A percentile compares a stretch with the other conserved stretches of the same genome.
Evolutionary conservation across 1,284 basidiomycete genomes (phyloP).

Genomic region (Somion occarium): DNA sequence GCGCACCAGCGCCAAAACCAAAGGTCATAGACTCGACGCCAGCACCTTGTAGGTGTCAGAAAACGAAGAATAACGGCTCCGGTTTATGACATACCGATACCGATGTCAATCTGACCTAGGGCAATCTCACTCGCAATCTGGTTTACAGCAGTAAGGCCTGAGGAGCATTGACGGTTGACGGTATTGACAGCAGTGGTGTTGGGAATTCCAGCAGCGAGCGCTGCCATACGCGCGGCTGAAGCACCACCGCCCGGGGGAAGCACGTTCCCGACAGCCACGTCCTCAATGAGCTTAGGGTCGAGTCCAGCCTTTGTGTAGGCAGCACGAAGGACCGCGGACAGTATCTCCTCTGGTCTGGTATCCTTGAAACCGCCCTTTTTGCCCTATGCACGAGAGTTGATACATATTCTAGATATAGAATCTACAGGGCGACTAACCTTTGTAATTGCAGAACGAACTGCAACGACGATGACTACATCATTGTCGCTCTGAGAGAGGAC

Average conservation of each 20-base stretch:
- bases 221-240: slow-evolving; percentile 89
- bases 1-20: slow-evolving; percentile 71
- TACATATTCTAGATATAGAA: background rate
- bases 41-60: slow-evolving; percentile 49
- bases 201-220: slow-evolving; percentile 89
- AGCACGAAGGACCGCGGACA: slow-evolving; percentile 78
- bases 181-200: slow-evolving; percentile 79
- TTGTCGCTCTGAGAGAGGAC: slow-evolving; percentile 59
- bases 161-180: slow-evolving; percentile 94
- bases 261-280: slow-evolving; percentile 91
- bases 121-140: slow-evolving; percentile 90
- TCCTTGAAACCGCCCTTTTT: slow-evolving; percentile 96
- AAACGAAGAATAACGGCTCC: background rate
- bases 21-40: slow-evolving; percentile 97
- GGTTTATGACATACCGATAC: slow-evolving; percentile 72
- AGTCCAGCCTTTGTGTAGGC: slow-evolving; percentile 63
- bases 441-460: slow-evolving; percentile 87
- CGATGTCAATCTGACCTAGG: slow-evolving; percentile 85
- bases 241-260: slow-evolving; percentile 92
- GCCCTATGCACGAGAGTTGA: slow-evolving; percentile 36
- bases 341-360: slow-evolving; percentile 85
- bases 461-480: slow-evolving; percentile 89
- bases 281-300: slow-evolving; percentile 82
- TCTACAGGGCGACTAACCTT: slow-evolving; percentile 49
- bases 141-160: slow-evolving; percentile 84